Evolutionary conservation across 345 rosid genomes (phyloP).

Genomic region (Cochlearia excelsa): DNA sequence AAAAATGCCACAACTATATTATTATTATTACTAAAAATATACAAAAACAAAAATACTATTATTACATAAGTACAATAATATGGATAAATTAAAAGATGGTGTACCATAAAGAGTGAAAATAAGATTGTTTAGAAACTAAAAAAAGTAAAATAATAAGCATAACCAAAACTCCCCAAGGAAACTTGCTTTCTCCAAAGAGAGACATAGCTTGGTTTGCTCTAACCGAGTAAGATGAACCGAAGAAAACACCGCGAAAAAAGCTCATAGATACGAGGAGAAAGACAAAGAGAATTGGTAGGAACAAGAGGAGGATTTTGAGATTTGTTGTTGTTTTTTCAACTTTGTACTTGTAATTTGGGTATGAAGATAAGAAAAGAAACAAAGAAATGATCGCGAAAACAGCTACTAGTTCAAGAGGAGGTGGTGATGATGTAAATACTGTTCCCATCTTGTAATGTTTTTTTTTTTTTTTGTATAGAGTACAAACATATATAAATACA

Average conservation of each 20-base stretch:
- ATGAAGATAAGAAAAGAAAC: conserved; percentile 52
- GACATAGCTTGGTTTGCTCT: conserved; percentile 31
- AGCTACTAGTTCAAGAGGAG: conserved; percentile 58
- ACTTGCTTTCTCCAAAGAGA: conserved; percentile 27
- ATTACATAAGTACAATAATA: not conserved
- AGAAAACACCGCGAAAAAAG: conserved; percentile 32
- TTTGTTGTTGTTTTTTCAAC: conserved; percentile 41
- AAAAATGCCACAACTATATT: too few relatives aligned
- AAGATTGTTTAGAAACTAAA: conserved; percentile 62
- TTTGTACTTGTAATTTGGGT: conserved; percentile 47
- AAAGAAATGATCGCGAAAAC: conserved; percentile 51
- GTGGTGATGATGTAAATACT: conserved; percentile 49
- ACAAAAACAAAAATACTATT: too few relatives aligned
- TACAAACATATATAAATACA: too few relatives aligned
- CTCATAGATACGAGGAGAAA: conserved; percentile 37
- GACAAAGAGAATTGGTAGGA: conserved; percentile 60
- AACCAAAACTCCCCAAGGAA: conserved; percentile 60
- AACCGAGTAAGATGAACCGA: conserved; percentile 32
- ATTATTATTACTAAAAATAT: too few relatives aligned
- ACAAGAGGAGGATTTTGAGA: conserved; percentile 54
- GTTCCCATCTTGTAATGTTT: conserved; percentile 18
- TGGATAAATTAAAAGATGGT: conserved; percentile 37
- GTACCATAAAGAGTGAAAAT: conserved; percentile 60
- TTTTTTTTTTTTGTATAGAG: too few relatives aligned
- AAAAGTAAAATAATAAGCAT: conserved; percentile 52